Percentiles rank a stretch among this genome's conserved stretches.
phyloP scores from a whole-genome alignment of 208 protist species.

The Balamuthia mandrillaris region DNA sequence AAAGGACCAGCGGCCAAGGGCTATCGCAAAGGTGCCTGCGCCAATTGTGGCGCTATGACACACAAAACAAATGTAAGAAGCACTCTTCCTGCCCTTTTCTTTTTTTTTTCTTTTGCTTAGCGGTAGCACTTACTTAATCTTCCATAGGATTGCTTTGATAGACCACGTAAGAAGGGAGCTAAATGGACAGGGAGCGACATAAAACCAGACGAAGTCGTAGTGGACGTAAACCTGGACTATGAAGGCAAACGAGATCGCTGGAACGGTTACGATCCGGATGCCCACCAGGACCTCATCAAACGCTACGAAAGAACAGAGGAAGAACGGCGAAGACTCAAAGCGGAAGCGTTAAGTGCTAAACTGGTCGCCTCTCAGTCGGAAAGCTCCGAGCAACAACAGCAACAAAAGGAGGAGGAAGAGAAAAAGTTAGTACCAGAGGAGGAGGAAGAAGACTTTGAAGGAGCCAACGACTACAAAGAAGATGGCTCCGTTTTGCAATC shows the following conservation, averaged over 20 bases:
- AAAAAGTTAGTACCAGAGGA: constrained; percentile 43
- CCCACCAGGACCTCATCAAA: constrained; percentile 64
- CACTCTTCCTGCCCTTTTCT: constrained; percentile 1
- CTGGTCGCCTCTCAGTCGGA: constrained; percentile 33
- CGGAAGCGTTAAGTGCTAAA: constrained; percentile 34
- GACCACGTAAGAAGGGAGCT: constrained; percentile 75
- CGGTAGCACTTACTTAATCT: not conserved
- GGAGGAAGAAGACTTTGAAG: not conserved
- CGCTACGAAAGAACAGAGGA: constrained; percentile 59
- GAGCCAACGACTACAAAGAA: not conserved
- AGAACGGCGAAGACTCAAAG: constrained; percentile 11
- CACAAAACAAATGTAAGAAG: constrained; percentile 92
- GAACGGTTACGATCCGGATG: constrained; percentile 76
- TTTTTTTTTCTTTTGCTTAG: not conserved
- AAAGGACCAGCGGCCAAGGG: not conserved
- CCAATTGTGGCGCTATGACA: constrained; percentile 96
- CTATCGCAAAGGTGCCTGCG: constrained; percentile 93
- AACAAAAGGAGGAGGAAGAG: constrained; percentile 5
- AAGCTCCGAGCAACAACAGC: constrained; percentile 5
- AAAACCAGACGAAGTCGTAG: constrained; percentile 53
- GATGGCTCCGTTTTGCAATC: not conserved
- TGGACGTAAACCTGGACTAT: constrained; percentile 60
- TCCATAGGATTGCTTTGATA: constrained; percentile 86
- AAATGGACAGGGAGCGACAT: constrained; percentile 71
- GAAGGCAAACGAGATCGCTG: constrained; percentile 82